Percentiles rank a stretch among this genome's conserved stretches.
These are phyloP conservation scores for Penicillium fuscoglaucum DNA, from an alignment of 2,329 filamentous ascomycete species.

Conservation along the genomic window DNA sequence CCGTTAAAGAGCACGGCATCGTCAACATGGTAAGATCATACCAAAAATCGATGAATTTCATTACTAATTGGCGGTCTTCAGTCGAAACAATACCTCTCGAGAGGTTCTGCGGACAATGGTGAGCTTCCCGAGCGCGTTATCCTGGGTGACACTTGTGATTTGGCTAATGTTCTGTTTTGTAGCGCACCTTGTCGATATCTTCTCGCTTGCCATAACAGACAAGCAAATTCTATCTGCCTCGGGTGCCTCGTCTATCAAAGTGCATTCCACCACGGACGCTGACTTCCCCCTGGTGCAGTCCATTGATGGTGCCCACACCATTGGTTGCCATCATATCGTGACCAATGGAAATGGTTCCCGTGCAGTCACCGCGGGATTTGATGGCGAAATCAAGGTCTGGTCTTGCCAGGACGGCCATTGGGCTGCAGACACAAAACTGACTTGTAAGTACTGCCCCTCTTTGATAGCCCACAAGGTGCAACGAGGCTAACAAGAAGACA, in stretches of 20 bases:
- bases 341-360: constrained; percentile 67
- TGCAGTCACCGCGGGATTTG: constrained; percentile 84
- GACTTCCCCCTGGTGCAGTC: constrained; percentile 78
- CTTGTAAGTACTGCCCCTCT: constrained; percentile 36
- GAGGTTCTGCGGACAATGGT: constrained; percentile 87
- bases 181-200: constrained; percentile 85
- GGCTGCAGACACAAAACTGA: constrained; percentile 53
- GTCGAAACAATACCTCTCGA: constrained; percentile 98
- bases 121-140: constrained; percentile 27
- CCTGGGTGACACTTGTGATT: constrained; percentile 8
- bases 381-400: constrained; percentile 87
- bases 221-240: constrained; percentile 78
- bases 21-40: not conserved
- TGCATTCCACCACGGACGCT: constrained; percentile 72
- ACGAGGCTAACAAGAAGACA: constrained; percentile 13
- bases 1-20: not conserved
- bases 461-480: not conserved
- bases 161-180: constrained; percentile 24
- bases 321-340: constrained; percentile 88
- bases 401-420: constrained; percentile 56
- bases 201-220: constrained; percentile 73
- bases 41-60: constrained; percentile 8
- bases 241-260: constrained; percentile 76
- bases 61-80: constrained; percentile 40
- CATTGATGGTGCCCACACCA: constrained; percentile 74